A percentile compares a stretch with the other conserved stretches of the same genome.
phyloP scores from a whole-genome alignment of 257 asterid genomes.

The Marsdenia floribunda region DNA sequence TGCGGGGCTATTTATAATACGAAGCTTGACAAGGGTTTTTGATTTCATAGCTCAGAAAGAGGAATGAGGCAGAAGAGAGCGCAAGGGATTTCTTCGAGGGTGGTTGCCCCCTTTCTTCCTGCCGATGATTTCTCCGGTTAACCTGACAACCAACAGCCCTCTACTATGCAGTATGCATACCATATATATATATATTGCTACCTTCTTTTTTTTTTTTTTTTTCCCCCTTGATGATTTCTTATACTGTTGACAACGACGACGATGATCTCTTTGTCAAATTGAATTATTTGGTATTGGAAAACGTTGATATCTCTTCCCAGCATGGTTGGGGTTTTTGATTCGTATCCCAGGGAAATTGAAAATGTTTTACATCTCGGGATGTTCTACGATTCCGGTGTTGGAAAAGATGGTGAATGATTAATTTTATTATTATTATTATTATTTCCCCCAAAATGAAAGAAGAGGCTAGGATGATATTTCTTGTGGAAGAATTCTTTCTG shows the following conservation, averaged over 20 bases:
- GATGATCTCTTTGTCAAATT: not conserved
- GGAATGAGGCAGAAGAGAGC: constrained; percentile 7
- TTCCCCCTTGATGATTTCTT: not conserved
- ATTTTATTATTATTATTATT: too few relatives aligned
- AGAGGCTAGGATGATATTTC: constrained; percentile 2
- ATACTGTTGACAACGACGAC: not conserved
- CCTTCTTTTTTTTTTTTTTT: not conserved
- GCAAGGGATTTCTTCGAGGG: not conserved
- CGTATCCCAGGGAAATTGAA: too few relatives aligned
- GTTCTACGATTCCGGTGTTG: not conserved
- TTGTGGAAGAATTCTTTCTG: not conserved
- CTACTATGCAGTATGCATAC: not conserved
- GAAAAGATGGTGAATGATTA: not conserved
- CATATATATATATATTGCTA: not conserved
- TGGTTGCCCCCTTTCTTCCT: not conserved
- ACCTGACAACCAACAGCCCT: not conserved
- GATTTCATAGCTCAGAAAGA: not conserved
- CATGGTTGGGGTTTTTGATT: not conserved
- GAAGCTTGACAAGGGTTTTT: not conserved
- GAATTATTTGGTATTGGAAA: not conserved
- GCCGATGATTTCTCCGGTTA: not conserved
- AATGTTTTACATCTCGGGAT: too few relatives aligned
- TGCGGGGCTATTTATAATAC: not conserved
- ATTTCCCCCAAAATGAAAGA: too few relatives aligned
- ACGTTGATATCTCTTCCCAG: not conserved